Base-by-base conservation (phyloP, 306 rosid genomes). In the Carpinus fangiana region DNA sequence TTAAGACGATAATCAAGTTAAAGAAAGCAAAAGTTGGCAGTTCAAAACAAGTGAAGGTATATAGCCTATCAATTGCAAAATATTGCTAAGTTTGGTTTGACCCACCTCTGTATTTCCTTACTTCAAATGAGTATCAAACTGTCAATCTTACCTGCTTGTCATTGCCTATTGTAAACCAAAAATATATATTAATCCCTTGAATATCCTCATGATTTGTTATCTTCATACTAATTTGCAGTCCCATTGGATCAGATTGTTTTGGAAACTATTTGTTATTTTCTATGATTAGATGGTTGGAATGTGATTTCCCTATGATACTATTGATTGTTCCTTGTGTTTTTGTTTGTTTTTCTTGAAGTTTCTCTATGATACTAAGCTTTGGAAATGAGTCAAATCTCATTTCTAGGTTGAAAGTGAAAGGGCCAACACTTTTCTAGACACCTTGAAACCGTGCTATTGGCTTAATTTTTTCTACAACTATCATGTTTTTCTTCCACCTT, bases 21-120 rank as follows among this genome's bases (percentile, higher is more conserved):
- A 90, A 89, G 87, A 96, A 87, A 82, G 80, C 89, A 18, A 93
- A 87, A 80, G 23, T 47, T 20, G 70, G 92, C 76, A 86, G 86
- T 69, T 86, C 96, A 53, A 96, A 93, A 89, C 88, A 82, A 88
- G 60, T 61, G 55, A 93, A 90, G 98, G 98, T 95, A 89, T 71
- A 51, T 6, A 50, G 50, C 83, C 73, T 28, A 69, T 77, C 66
- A 52, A 17, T 48, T 73, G 34, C 54, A 76, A 66, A 31, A 47
- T 12, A 26, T 50, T 48, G 66, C 73, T 64, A 51, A 72, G 26
- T 66, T 75, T 54, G 51, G 21, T 17, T 67, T 31, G 12, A 45
- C 55, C 73, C 80, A 78, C 59, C 76, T 43, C 34, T 48, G 66
- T 51, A 48, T 23, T 23, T 7, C 26, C 48, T 55, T 26, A 21